Evolutionary conservation across 2,329 filamentous ascomycete species (phyloP).

Genomic region (Claviceps sp.): DNA sequence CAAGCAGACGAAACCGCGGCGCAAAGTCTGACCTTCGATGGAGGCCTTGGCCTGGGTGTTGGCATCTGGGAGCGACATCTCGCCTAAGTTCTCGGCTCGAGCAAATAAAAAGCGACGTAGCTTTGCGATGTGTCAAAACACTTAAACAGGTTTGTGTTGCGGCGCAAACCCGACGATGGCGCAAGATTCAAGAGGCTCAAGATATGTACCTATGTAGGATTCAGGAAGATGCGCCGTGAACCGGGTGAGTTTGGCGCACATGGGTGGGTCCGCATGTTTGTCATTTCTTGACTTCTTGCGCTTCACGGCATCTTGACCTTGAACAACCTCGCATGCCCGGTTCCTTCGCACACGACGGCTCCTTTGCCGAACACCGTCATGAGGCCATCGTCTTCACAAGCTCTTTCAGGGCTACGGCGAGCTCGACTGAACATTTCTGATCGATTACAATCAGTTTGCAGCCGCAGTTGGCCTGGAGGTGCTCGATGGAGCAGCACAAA

Average conservation of each 20-base stretch:
- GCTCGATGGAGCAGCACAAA: conserved; percentile 20
- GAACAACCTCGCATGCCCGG: no score
- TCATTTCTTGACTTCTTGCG: background rate
- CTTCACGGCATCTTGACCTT: background rate
- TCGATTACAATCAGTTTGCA: conserved; percentile 15
- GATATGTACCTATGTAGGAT: no score
- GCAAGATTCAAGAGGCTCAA: background rate
- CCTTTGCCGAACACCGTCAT: conserved; percentile 9
- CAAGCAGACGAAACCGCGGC: background rate
- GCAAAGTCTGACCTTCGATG: conserved; percentile 26
- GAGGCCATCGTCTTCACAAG: conserved; percentile 16
- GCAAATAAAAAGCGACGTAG: background rate
- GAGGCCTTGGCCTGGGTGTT: conserved; percentile 32
- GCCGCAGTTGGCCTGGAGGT: conserved; percentile 14
- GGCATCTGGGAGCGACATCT: conserved; percentile 24
- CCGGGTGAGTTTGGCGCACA: background rate
- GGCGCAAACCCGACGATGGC: background rate
- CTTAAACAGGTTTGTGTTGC: background rate
- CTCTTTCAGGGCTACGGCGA: conserved; percentile 13
- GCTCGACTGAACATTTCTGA: conserved; percentile 8
- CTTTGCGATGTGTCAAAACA: background rate
- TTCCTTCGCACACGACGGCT: background rate
- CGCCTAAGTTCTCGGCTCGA: background rate
- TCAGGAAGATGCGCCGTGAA: background rate
- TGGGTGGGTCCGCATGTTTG: background rate